Evolutionary conservation across 768 basidiomycete species (phyloP).

Genomic region (Amanita jacksonii): DNA sequence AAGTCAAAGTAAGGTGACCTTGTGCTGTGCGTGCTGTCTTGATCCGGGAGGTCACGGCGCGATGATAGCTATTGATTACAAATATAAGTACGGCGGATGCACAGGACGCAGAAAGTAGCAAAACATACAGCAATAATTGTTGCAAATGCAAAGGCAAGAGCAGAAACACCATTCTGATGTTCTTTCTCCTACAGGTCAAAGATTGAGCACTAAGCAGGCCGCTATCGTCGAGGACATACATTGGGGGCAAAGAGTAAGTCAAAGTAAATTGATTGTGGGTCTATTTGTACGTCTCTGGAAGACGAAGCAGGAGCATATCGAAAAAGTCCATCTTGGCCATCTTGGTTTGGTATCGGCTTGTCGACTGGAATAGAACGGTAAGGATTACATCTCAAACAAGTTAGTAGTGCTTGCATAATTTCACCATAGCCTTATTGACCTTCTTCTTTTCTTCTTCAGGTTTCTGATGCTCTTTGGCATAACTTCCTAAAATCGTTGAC

Average conservation of each 20-base stretch:
- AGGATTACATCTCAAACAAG: background rate
- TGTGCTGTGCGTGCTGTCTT: slow-evolving; percentile 6
- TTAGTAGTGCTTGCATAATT: slow-evolving; percentile 9
- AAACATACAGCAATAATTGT: slow-evolving; percentile 10
- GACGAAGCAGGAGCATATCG: too few species aligned
- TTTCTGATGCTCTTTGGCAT: background rate
- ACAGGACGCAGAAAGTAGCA: too few species aligned
- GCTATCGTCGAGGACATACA: too few species aligned
- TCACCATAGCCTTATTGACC: slow-evolving; percentile 10
- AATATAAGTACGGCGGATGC: too few species aligned
- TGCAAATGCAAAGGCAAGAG: slow-evolving; percentile 9
- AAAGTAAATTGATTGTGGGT: too few species aligned
- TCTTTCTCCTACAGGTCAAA: too few species aligned
- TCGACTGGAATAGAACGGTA: background rate
- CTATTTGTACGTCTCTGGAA: too few species aligned
- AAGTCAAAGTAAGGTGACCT: slow-evolving; percentile 15
- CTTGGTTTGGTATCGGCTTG: background rate
- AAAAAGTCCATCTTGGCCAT: too few species aligned
- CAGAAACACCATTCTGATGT: slow-evolving; percentile 12
- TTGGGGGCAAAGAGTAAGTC: too few species aligned
- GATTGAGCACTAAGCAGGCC: too few species aligned
- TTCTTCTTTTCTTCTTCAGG: slow-evolving; percentile 7
- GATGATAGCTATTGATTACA: slow-evolving; percentile 10
- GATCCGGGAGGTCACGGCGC: slow-evolving; percentile 3
- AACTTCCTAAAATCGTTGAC: background rate